These are phyloP conservation scores for Agrostemma githago DNA, from an alignment of 148 eudicot species.

Conservation along the genomic window DNA sequence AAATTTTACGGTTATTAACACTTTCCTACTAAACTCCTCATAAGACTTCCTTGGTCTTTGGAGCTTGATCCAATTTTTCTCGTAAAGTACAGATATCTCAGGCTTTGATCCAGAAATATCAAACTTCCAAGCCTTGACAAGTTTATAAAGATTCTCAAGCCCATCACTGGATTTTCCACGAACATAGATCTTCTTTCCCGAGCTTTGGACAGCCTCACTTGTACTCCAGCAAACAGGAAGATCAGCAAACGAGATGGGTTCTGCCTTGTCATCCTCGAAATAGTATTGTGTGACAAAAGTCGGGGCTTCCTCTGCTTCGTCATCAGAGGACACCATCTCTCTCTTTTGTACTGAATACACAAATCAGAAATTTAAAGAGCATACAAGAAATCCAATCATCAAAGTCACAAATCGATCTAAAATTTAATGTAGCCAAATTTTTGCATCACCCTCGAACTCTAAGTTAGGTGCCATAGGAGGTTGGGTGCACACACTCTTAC, in stretches of 20 bases:
- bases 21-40: conserved; percentile 45
- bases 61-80: conserved; percentile 71
- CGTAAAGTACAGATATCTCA: conserved; percentile 59
- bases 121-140: conserved; percentile 76
- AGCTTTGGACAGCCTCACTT: conserved; percentile 23
- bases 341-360: neutral
- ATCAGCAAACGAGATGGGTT: conserved; percentile 51
- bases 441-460: neutral
- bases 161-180: conserved; percentile 61
- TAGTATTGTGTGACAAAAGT: conserved; percentile 48
- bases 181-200: conserved; percentile 38
- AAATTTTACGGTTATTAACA: conserved; percentile 55
- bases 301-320: conserved; percentile 51
- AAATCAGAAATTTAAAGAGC: neutral
- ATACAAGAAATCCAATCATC: neutral
- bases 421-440: too few relatives aligned
- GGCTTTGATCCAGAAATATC: conserved; percentile 47
- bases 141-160: conserved; percentile 49
- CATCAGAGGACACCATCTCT: conserved; percentile 65
- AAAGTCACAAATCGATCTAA: neutral
- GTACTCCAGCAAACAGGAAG: conserved; percentile 58
- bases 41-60: conserved; percentile 59
- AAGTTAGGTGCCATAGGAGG: too few relatives aligned
- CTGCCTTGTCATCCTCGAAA: conserved; percentile 40
- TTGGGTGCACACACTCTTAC: too few relatives aligned